Evolutionary conservation across 2,329 filamentous ascomycete genomes (phyloP), one percentile per base, ranked within the genome.

Genomic region (Ascochyta viciae-villosae): DNA sequence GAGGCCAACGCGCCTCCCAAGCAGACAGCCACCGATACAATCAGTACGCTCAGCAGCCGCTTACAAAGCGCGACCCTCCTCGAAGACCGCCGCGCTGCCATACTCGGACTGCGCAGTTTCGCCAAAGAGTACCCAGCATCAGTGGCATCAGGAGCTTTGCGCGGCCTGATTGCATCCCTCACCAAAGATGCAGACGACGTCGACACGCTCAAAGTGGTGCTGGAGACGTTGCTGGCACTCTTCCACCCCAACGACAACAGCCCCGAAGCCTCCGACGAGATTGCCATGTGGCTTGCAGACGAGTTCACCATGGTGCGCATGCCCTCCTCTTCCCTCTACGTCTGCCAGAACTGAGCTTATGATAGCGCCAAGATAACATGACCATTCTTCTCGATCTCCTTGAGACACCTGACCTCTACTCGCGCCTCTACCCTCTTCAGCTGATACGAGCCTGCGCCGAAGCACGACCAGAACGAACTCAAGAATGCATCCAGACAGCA

Each of bases 41-140:
- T 99, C 75, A 90, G 89, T 60, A 90, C 93, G 38, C 83, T 98
- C 58, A 96, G 92, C 77, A 89, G 88, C 70, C 90, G 95, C 52
- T 85, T 99, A 35, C 87, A 89, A 72, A 96, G 91, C 64, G 92
- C 93, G 40, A 97, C 92, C 1, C 84, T 99, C 15, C 85, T 99
- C 37, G 95, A 99, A 78, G 96, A 99, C 76, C 89, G 96, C 50
- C 88, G 95, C 60, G 93, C 92, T 52, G 93, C 95, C 41, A 96
- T 99, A 43, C 85, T 96, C 27, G 95, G 95, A 16, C 82, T 99
- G 34, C 87, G 96, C 66, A 97, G 93, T 78, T 98, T 99, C 76
- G 92, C 95, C 38, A 98, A 98, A 77, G 88, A 96, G 59, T 98
- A 94, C 68, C 96, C 95, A 34, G 96, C 96, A 13, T 96, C 93